A percentile compares a stretch with the other conserved stretches of the same genome.
Evolutionary conservation across 371 early-diverging fungal species (phyloP).

Genomic region (Actinomortierella wolfii): DNA sequence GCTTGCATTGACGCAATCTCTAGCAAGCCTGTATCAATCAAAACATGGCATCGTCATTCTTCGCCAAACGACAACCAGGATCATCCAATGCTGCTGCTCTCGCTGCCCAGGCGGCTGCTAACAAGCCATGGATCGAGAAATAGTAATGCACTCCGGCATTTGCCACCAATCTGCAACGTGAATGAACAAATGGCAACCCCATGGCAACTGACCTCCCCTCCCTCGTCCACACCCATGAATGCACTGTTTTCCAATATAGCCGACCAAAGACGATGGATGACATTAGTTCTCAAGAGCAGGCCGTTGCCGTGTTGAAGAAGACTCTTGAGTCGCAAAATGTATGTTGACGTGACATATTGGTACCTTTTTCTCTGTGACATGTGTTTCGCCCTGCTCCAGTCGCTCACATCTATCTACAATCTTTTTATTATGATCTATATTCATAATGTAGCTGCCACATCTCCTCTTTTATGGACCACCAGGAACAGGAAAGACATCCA

Average conservation of each 20-base stretch:
- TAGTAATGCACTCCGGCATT: conserved; percentile 51
- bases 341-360: conserved; percentile 5
- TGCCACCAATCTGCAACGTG: too few relatives aligned
- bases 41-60: conserved; percentile 26
- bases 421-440: background rate
- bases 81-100: conserved; percentile 17
- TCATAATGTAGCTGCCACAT: conserved; percentile 84
- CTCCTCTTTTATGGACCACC: conserved; percentile 99
- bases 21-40: too few relatives aligned
- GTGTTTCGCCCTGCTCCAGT: too few relatives aligned
- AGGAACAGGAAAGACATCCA: conserved; percentile 99
- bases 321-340: conserved; percentile 87
- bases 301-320: conserved; percentile 82
- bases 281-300: conserved; percentile 90
- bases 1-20: too few relatives aligned
- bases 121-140: conserved; percentile 82
- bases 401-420: background rate
- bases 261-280: conserved; percentile 90
- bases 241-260: conserved; percentile 42
- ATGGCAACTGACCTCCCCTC: too few relatives aligned
- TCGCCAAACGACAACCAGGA: conserved; percentile 28
- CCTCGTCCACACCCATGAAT: too few relatives aligned
- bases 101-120: conserved; percentile 24
- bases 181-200: background rate
- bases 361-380: conserved; percentile 1